Evolutionary conservation across 1,284 basidiomycete species (phyloP).

Genomic region (Golubevia pallescens): DNA sequence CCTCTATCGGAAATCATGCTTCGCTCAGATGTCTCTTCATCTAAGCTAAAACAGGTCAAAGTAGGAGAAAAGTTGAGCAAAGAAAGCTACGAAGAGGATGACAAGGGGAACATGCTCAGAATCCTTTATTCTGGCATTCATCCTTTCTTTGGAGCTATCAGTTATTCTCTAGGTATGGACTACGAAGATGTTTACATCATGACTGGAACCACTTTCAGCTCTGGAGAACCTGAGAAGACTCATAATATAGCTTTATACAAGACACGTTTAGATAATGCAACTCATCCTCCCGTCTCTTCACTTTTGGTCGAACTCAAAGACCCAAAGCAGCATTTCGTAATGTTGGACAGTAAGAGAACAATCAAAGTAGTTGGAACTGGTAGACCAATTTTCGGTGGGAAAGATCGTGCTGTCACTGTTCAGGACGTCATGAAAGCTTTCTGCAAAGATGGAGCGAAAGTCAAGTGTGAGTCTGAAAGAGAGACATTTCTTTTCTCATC

Average conservation of each 20-base stretch:
- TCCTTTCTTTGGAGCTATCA: not conserved
- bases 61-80: not conserved
- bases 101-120: not conserved
- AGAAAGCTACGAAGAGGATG: not conserved
- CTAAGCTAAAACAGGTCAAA: not conserved
- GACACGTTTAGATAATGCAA: not conserved
- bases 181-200: not conserved
- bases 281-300: not conserved
- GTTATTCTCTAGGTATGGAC: not conserved
- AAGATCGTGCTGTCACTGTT: not conserved
- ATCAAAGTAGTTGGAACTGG: not conserved
- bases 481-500: not conserved
- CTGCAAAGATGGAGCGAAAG: not conserved
- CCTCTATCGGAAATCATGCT: not conserved
- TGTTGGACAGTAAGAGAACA: not conserved
- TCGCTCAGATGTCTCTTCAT: not conserved
- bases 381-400: not conserved
- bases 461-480: not conserved
- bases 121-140: not conserved
- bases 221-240: not conserved
- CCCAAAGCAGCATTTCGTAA: not conserved
- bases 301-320: not conserved
- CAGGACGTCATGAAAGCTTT: not conserved
- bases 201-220: not conserved
- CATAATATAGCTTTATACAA: not conserved